Conservation (phyloP, 139 green algal species). For the Chlorella sp. region DNA sequence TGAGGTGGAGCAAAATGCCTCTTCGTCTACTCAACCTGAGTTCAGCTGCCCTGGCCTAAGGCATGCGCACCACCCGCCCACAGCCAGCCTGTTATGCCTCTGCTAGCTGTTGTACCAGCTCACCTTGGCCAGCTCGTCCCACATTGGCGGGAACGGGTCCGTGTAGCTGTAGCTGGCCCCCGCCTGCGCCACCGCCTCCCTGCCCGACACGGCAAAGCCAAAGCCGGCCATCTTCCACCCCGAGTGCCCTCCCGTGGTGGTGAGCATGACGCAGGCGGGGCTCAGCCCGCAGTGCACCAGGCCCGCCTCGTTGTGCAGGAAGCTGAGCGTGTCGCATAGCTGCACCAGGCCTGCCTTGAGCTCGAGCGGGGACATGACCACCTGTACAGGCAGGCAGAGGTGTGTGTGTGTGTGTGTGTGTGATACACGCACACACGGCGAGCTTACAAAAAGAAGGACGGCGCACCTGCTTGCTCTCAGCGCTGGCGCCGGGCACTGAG, state of each 20-base stretch:
- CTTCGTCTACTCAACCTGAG: no score
- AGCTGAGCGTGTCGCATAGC: slow-evolving; percentile 66
- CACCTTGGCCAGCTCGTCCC: slow-evolving; percentile 40
- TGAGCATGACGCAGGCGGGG: slow-evolving; percentile 16
- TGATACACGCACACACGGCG: no score
- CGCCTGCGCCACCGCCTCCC: neutral
- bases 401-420: no score
- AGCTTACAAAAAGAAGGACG: no score
- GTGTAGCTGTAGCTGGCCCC: slow-evolving; percentile 17
- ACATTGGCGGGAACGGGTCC: slow-evolving; percentile 27
- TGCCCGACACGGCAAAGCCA: slow-evolving; percentile 27
- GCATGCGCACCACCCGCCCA: no score
- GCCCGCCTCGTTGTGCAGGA: slow-evolving; percentile 68
- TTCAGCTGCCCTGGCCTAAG: no score
- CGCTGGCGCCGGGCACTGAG: slow-evolving; percentile 9
- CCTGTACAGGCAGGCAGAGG: no score
- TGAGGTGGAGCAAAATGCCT: no score
- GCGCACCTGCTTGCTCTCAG: neutral
- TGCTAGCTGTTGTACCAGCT: no score
- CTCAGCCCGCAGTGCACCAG: slow-evolving; percentile 70
- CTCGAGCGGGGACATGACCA: slow-evolving; percentile 60
- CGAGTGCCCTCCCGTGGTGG: slow-evolving; percentile 39
- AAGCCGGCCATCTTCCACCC: slow-evolving; percentile 79
- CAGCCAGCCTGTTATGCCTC: no score
- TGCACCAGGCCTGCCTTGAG: slow-evolving; percentile 74